Evolutionary conservation across 2,329 filamentous ascomycete species (phyloP), one percentile per base, ranked within the genome.

Genomic region (Xylaria sp.): DNA sequence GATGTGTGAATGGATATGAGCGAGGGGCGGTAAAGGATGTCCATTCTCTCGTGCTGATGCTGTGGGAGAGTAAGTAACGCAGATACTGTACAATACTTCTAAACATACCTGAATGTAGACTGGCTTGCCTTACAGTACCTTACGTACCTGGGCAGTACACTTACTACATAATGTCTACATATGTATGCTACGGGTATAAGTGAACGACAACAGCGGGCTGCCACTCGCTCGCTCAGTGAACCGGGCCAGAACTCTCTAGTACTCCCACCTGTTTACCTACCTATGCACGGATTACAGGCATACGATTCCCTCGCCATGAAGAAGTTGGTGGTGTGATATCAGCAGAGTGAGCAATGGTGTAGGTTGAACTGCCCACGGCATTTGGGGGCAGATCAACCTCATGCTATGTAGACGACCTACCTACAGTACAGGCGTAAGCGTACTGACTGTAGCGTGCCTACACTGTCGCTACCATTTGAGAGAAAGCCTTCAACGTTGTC

Each of bases 11-110:
- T 60, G 20, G 48, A 54, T 57, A 62, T 61, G 57, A 57, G 66
- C 66, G 12, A 63, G 41, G 55, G 57, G 69, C 69, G 66, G 69
- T 68, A 65, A 65, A 66, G 63, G 62, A 69, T 63, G 61, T 20
- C 59, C 55, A 15, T 39, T 18, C 23, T 43, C 48, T 28, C 20
- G n/a, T 52, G 25, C 25, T 28, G 25, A 9, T 52, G 49, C 6
- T 2, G 49, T 52, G 49, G 12, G 23, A 18, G 52, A 46, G 39
- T 55, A 23, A 13, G 46, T 49, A 36, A 7, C 15, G 23, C 25
- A n/a, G 51, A n/a, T 54, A 54, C 51, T 54, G 51, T 54, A 28
- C 18, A 36, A 36, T 18, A 46, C 4, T 28, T 28, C 28, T 28
- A 28, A 28, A 28, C 28, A 28, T 28, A 28, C 28, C 28, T 28